phyloP scores from a whole-genome alignment of 1,284 basidiomycete species.

The Apiotrichum veenhuisii region DNA sequence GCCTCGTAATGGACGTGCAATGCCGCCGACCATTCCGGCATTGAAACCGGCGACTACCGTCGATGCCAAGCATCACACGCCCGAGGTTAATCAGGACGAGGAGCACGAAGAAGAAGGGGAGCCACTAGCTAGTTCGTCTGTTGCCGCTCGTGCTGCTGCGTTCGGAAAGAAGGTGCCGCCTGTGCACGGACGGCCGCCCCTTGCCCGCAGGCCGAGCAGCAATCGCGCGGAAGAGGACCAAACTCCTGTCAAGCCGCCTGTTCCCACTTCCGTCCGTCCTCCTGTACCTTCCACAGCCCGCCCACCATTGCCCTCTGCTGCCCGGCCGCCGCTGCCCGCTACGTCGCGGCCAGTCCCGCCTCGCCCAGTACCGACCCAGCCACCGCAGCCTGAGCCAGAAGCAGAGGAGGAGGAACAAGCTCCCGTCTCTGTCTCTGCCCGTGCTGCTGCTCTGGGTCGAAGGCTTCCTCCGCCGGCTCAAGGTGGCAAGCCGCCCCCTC shows the following conservation, averaged over 20 bases:
- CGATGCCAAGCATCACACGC: neutral
- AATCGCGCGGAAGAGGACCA: neutral
- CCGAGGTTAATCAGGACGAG: neutral
- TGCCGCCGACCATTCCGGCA: neutral
- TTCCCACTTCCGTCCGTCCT: neutral
- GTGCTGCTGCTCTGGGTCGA: neutral
- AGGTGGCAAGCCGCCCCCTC: neutral
- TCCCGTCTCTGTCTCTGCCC: neutral
- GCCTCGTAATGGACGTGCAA: neutral
- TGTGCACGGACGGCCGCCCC: neutral
- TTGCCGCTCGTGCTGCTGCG: neutral
- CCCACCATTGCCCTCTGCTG: neutral
- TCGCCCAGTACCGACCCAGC: neutral
- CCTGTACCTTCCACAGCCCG: neutral
- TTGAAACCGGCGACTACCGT: neutral
- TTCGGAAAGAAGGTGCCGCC: neutral
- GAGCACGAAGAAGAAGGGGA: neutral
- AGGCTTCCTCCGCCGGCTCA: neutral
- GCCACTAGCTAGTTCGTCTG: neutral
- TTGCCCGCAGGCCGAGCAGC: neutral
- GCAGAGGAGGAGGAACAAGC: neutral
- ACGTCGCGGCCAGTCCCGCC: neutral
- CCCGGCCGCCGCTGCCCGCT: neutral
- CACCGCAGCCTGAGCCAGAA: neutral
- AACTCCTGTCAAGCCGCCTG: neutral